Base-by-base conservation (phyloP, 768 basidiomycete genomes). In the Pisolithus microcarpus region DNA sequence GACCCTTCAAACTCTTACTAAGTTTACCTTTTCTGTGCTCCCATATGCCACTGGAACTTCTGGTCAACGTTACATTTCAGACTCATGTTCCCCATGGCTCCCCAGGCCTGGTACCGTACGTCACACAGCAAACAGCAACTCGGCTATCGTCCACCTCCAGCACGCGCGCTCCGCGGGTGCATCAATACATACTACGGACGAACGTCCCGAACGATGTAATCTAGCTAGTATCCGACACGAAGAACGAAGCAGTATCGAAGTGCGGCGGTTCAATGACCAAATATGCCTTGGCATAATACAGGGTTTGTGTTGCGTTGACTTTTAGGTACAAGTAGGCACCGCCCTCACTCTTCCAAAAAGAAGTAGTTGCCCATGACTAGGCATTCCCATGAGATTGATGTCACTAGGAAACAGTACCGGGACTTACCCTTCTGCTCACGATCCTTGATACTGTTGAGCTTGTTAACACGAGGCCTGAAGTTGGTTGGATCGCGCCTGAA, bases 401-500 rank as follows among this genome's bases (percentile, higher is more conserved):
- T 10, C 18, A 44, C 24, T 43, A 37, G 13, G 38, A 50, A 9
- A 38, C 34, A 34, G 47, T n/a, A 16, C 18, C 31, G 47, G 47
- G 3, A 63, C 78, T 28, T 58, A 88, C 89, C 57, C 70, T 91
- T 92, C 70, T 92, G 90, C 67, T 92, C 90, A 51, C 86, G 75
- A 64, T 92, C 90, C 70, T 92, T 92, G 61, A 91, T 78, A 68
- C 85, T 87, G 67, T 89, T 70, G 49, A 79, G 61, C 71, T 92
- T 92, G 73, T 92, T 92, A 24, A 92, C 90, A 38, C 90, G 82
- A 36, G 90, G 90, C 38, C 90, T 78, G 76, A 81, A 92, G 72
- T 92, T 91, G 52, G 92, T 95, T 10, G 95, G 96, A 70, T 99
- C 96, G 59, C 96, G 85, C 53, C 96, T 79, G 84, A 98, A 98